phyloP scores from a whole-genome alignment of 2,329 filamentous ascomycete genomes.

The Fusarium floridanum region DNA sequence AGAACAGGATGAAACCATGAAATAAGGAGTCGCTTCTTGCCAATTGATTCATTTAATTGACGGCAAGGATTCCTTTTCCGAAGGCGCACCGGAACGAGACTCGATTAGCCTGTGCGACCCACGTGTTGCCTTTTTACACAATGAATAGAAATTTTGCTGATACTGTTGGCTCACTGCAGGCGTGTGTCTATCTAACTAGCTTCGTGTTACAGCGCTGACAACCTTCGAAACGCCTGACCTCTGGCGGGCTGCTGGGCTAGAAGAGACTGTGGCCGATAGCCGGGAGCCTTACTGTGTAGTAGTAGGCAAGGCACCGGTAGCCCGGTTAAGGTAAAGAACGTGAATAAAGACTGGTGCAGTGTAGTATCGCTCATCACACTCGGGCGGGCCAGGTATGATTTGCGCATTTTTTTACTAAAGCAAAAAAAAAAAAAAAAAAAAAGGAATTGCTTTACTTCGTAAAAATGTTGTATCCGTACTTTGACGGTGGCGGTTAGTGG shows the following conservation, averaged over 20 bases:
- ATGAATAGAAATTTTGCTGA: neutral
- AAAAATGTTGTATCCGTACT: neutral
- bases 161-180: constrained; percentile 3
- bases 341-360: neutral
- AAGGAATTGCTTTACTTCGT: constrained; percentile 5
- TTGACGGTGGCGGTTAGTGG: neutral
- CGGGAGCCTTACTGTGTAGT: neutral
- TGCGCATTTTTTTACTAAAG: constrained; percentile 11
- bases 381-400: constrained; percentile 23
- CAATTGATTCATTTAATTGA: constrained; percentile 6
- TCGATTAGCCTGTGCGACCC: constrained; percentile 34
- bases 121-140: constrained; percentile 1
- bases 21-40: neutral
- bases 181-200: constrained; percentile 19
- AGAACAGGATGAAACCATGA: constrained; percentile 5
- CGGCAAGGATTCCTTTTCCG: constrained; percentile 1
- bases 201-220: constrained; percentile 11
- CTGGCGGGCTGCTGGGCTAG: neutral
- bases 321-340: constrained; percentile 7
- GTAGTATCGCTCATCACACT: neutral
- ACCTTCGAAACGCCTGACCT: neutral
- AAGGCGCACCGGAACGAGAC: constrained; percentile 17
- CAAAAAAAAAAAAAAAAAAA: neutral
- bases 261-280: neutral
- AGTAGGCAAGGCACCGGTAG: neutral